Evolutionary conservation across 805 yeast species (phyloP).

Genomic region (Suhomyces vadensis): DNA sequence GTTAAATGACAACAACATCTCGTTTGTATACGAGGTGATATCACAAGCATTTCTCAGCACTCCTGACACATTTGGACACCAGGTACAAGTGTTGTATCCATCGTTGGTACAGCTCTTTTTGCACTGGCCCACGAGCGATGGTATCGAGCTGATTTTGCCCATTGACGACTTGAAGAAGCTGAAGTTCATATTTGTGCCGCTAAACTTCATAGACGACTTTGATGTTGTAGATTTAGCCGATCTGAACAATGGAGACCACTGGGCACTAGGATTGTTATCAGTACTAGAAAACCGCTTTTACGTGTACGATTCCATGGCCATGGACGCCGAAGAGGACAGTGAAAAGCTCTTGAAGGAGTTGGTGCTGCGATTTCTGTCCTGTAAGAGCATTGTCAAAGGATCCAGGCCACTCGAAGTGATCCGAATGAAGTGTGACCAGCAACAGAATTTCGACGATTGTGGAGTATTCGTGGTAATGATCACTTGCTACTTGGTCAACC

Average conservation of each 20-base stretch:
- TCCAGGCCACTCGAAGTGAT: constrained; percentile 26
- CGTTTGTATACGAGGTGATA: constrained; percentile 58
- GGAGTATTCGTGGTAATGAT: constrained; percentile 50
- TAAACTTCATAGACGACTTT: constrained; percentile 55
- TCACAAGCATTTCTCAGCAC: constrained; percentile 22
- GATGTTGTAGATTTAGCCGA: constrained; percentile 46
- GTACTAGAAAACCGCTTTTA: constrained; percentile 48
- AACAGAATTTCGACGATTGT: constrained; percentile 65
- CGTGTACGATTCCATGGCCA: constrained; percentile 59
- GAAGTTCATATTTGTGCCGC: constrained; percentile 62
- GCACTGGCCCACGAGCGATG: constrained; percentile 46
- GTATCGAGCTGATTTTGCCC: constrained; percentile 35
- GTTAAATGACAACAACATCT: constrained; percentile 70
- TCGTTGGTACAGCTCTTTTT: constrained; percentile 63
- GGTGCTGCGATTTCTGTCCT: constrained; percentile 22
- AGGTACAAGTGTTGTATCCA: constrained; percentile 48
- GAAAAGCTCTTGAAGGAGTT: constrained; percentile 30
- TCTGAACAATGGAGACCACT: constrained; percentile 71
- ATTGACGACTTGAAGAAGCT: constrained; percentile 31
- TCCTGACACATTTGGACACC: constrained; percentile 18
- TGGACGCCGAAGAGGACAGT: constrained; percentile 12
- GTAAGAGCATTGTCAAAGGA: constrained; percentile 24
- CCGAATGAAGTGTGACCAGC: constrained; percentile 53
- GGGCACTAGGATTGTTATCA: constrained; percentile 65
- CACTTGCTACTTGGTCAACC: constrained; percentile 24